A percentile compares a stretch with the other conserved stretches of the same genome.
phyloP scores from a whole-genome alignment of 352 stramenopile species.

The Globisporangium viniferum region DNA sequence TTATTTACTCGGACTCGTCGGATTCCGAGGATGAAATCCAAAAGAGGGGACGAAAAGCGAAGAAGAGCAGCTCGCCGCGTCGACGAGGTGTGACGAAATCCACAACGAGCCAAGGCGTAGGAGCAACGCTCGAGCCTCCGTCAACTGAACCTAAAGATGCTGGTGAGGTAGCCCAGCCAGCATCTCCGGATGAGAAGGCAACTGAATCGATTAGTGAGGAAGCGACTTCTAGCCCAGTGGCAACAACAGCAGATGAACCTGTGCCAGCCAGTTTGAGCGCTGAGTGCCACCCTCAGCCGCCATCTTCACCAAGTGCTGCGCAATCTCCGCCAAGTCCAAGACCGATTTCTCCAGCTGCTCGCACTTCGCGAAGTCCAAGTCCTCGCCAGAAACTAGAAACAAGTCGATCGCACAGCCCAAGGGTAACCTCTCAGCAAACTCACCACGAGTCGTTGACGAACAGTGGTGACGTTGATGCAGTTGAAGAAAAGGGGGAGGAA shows the following conservation, averaged over 20 bases:
- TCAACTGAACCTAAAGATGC: background rate
- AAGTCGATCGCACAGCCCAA: constrained; percentile 3
- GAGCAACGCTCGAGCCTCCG: background rate
- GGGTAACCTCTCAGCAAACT: background rate
- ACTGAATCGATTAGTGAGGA: too few species aligned
- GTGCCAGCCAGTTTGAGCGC: background rate
- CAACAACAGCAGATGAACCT: background rate
- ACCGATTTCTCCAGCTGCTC: constrained; percentile 9
- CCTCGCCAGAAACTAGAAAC: constrained; percentile 13
- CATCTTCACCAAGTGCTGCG: background rate
- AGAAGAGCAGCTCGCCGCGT: background rate
- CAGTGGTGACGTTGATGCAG: background rate
- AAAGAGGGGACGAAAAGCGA: constrained; percentile 2
- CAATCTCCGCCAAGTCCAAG: background rate
- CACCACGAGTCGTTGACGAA: background rate
- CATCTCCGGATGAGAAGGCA: background rate
- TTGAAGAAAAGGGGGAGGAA: background rate
- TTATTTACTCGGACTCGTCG: constrained; percentile 64
- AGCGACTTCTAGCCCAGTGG: background rate
- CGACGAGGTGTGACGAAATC: background rate
- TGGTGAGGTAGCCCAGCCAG: background rate
- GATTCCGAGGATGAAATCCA: constrained; percentile 32
- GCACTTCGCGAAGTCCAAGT: constrained; percentile 10
- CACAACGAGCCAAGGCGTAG: background rate
- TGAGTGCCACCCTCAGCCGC: background rate